Conservation (phyloP, 129 eudicot genomes). For the Ambrosia artemisiifolia region DNA sequence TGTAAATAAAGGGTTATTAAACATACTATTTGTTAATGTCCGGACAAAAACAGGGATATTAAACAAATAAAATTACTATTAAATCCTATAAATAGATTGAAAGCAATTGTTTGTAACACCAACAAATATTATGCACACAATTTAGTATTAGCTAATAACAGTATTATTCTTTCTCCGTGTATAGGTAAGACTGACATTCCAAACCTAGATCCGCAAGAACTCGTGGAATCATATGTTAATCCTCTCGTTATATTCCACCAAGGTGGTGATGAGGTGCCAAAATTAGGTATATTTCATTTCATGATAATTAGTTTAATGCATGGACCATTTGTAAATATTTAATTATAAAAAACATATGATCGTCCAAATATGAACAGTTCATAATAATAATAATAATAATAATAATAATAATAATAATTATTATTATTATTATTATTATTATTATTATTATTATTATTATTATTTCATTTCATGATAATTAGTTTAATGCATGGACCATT, state of each 20-base stretch:
- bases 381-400: not conserved
- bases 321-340: not conserved
- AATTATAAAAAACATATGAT: not conserved
- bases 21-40: too few relatives aligned
- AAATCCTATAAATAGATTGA: too few relatives aligned
- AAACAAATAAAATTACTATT: too few relatives aligned
- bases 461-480: not conserved
- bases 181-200: not conserved
- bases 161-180: too few relatives aligned
- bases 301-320: not conserved
- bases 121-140: too few relatives aligned
- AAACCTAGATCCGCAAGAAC: not conserved
- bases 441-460: too few relatives aligned
- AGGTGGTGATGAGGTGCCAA: constrained; percentile 23
- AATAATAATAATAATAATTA: not conserved
- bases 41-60: too few relatives aligned
- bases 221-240: constrained; percentile 10
- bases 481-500: not conserved
- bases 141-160: too few relatives aligned
- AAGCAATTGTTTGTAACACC: too few relatives aligned
- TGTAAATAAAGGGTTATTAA: too few relatives aligned
- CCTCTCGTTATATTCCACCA: constrained; percentile 13
- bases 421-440: too few relatives aligned
- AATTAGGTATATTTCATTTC: constrained; percentile 9
- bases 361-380: too few relatives aligned